These are phyloP conservation scores for Phaeodactylum tricornutum DNA, from an alignment of 108 stramenopile species.

Conservation along the genomic window DNA sequence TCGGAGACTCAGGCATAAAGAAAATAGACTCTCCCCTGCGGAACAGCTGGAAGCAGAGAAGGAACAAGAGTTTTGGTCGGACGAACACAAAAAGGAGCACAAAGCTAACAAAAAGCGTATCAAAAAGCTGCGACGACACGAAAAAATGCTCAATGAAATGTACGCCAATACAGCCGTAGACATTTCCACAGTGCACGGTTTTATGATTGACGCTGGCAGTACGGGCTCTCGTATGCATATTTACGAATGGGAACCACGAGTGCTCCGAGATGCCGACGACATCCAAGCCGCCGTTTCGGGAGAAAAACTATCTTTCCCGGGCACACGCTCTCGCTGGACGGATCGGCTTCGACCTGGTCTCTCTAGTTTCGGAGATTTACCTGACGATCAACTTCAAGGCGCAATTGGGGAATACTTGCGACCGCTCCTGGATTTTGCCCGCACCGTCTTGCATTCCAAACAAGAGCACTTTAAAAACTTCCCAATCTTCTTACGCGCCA, in stretches of 20 bases:
- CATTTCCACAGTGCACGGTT: slow-evolving; percentile 33
- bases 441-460: slow-evolving; percentile 60
- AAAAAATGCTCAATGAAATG: slow-evolving; percentile 23
- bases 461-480: slow-evolving; percentile 43
- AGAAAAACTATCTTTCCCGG: slow-evolving; percentile 49
- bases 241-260: slow-evolving; percentile 70
- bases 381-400: slow-evolving; percentile 24
- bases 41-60: neutral
- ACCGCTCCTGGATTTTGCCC: slow-evolving; percentile 81
- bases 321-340: slow-evolving; percentile 75
- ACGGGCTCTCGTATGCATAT: slow-evolving; percentile 85
- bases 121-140: slow-evolving; percentile 29
- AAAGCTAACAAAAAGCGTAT: slow-evolving; percentile 8
- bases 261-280: slow-evolving; percentile 29
- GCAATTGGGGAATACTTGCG: slow-evolving; percentile 59
- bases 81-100: neutral
- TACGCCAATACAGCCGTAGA: slow-evolving; percentile 34
- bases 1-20: no score
- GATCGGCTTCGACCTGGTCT: slow-evolving; percentile 77
- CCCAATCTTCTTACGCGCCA: slow-evolving; percentile 91
- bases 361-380: slow-evolving; percentile 36
- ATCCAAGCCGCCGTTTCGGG: slow-evolving; percentile 34
- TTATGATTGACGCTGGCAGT: slow-evolving; percentile 91
- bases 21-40: no score
- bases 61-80: neutral